Conservation (phyloP, 2,329 filamentous ascomycete genomes). For the Diaporthe eres region DNA sequence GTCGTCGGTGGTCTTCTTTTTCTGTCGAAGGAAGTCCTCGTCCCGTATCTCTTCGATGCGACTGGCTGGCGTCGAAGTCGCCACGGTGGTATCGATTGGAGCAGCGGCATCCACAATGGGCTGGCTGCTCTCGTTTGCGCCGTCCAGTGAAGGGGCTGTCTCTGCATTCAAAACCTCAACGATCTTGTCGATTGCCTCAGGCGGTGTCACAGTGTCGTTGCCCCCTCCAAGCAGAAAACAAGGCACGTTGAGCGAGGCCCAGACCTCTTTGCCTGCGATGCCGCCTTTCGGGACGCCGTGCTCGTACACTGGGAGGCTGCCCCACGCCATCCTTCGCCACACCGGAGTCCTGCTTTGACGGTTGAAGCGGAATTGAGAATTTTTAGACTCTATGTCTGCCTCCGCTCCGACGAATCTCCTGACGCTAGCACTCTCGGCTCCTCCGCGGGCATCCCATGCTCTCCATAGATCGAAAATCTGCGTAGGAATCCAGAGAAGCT, state of each 20-base stretch:
- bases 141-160: conserved; percentile 41
- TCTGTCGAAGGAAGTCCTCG: conserved; percentile 52
- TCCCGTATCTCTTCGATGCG: conserved; percentile 56
- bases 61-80: conserved; percentile 44
- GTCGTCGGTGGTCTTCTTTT: conserved; percentile 43
- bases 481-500: conserved; percentile 77
- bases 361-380: conserved; percentile 82
- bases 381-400: conserved; percentile 75
- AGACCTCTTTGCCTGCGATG: conserved; percentile 77
- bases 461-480: conserved; percentile 83
- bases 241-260: conserved; percentile 80
- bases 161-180: conserved; percentile 55
- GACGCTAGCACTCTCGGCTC: conserved; percentile 83
- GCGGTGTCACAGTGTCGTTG: conserved; percentile 81
- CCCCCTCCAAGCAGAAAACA: conserved; percentile 85
- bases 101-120: conserved; percentile 63
- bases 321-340: conserved; percentile 85
- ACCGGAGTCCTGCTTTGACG: conserved; percentile 85
- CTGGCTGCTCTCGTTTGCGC: conserved; percentile 42
- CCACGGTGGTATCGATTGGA: conserved; percentile 57
- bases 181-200: conserved; percentile 79
- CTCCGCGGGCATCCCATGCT: conserved; percentile 83
- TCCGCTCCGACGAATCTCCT: conserved; percentile 79
- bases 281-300: conserved; percentile 70
- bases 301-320: conserved; percentile 74